Evolutionary conservation across 495 filamentous ascomycete species (phyloP), one percentile per base, ranked within the genome.

Genomic region (Xanthoparmelia taractica): DNA sequence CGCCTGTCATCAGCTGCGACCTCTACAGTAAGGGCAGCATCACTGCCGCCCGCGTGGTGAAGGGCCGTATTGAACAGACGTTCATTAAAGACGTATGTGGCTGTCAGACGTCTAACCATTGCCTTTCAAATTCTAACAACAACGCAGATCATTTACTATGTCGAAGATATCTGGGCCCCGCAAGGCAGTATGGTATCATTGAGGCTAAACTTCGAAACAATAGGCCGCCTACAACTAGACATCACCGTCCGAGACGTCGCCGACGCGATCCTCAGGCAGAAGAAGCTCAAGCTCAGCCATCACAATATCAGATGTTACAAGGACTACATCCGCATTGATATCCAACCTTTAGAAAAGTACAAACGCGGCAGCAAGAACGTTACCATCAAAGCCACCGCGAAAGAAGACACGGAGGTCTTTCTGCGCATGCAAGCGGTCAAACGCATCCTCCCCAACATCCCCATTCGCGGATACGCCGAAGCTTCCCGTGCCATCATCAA

Each of bases 51-150:
- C 84, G 88, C 5, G 84, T 95, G 61, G 92, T 95, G 59, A 96
- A 97, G 76, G 88, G 86, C 10, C 83, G 90, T 48, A 94, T 98
- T 63, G 91, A 97, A 73, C 96, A 92, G 78, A 92, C 88, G 0
- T 91, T 83, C 66, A 76, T 94, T 31, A 78, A 81, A 40, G 89
- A 92, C 68, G 78, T 88, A 57, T 55, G 67, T 60, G 4, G 23
- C 57, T 50, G 33, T 33, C 29, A 33, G 17, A 54, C 4, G 48
- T 29, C 20, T 41, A 45, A n/a, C 41, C 2, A 37, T 34, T 66
- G 77, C 76, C 0, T 77, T 76, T 61, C 59, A 77, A 8, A 43
- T 29, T 47, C 63, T 65, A 23, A 65, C 47, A 29, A 15, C 20
- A 15, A 29, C 33, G 6, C 74, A 86, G 71, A 82, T 90, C 47